Evolutionary conservation across 352 stramenopile genomes (phyloP), one percentile per base, ranked within the genome.

Genomic region (Globisporangium lucens): DNA sequence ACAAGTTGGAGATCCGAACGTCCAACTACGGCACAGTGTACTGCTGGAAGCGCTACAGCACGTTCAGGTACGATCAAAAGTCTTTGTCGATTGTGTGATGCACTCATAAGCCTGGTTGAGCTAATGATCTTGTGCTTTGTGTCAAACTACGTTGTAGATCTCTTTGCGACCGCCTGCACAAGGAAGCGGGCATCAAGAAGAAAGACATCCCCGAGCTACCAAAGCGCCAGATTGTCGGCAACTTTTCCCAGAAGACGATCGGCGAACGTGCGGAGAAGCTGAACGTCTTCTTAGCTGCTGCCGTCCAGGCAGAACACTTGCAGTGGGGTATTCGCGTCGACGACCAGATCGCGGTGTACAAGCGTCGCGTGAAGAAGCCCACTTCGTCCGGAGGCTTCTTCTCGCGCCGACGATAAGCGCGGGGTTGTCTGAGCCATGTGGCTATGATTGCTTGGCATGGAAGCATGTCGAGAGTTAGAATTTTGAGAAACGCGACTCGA

Each of bases 31-130:
- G 88, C 79, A 96, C 88, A 13, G 77, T 96, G 22, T 94, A 82
- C 72, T 93, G 83, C 75, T 96, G 88, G 88, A 94, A 94, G 68
- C 88, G 88, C 52, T 96, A 94, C 85, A 90, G 80, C 71, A 96
- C 88, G 5, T 96, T 96, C 77, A 80, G 87, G 81, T 93, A 24
- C 24, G 24, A 24, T 24, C 24, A 24, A 24, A 24, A 24, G 24
- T 24, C 24, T 24, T 24, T 24, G 24, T 24, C 24, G 24, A 24
- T 24, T 24, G 24, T 51, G 43, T 15, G 41, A 20, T 53, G 6
- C 8, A 17, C 53, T 7, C 9, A 4, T 36, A 12, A 10, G 6
- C 36, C 10, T 43, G 36, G 36, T 51, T 22, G 17, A 51, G 43
- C 43, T 51, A 51, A 51, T 20, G 8, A 51, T 51, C 43, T n/a